Evolutionary conservation across 148 eudicot species (phyloP), one percentile per base, ranked within the genome.

Genomic region (Beta vulgaris): DNA sequence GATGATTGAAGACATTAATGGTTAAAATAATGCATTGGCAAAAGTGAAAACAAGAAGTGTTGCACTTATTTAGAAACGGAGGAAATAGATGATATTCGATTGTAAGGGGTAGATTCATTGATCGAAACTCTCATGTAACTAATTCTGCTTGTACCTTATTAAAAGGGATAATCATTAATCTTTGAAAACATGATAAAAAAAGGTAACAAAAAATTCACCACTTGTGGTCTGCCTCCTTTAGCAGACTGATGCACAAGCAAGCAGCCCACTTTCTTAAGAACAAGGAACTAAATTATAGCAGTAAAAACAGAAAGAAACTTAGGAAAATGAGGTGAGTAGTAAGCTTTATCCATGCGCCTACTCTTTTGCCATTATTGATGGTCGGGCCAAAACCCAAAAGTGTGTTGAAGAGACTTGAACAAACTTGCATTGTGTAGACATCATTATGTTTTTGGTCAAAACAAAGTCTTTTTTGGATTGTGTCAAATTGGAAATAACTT

Each of bases 361-460:
- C 11, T 29, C 3, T 39, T 73, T n/a, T 58, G n/a, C 68, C 59
- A 73, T 73, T 46, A 67, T 67, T 67, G 25, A 68, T 73, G 77
- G 77, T 73, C 81, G 73, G 81, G 36, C 76, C 72, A 78, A 55
- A 72, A 31, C n/a, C n/a, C n/a, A n/a, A n/a, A n/a, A n/a, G n/a
- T 37, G 9, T 54, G 18, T 32, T 64, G 19, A 19, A 62, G 26
- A 23, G 34, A 57, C 19, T 57, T 28, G 62, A 25, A 25, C 11
- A 2, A 58, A 26, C n/a, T 26, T 3, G 36, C 32, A 73, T n/a
- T 37, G 40, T n/a, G n/a, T n/a, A n/a, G n/a, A 53, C 32, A 49
- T 37, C 53, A 78, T 70, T 48, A 61, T 46, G 66, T 68, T 70
- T 15, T 51, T 29, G 71, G 53, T 51, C 36, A 65, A 48, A 16